Conservation (phyloP, 352 stramenopile genomes). For the Phytophthora nicotianae region DNA sequence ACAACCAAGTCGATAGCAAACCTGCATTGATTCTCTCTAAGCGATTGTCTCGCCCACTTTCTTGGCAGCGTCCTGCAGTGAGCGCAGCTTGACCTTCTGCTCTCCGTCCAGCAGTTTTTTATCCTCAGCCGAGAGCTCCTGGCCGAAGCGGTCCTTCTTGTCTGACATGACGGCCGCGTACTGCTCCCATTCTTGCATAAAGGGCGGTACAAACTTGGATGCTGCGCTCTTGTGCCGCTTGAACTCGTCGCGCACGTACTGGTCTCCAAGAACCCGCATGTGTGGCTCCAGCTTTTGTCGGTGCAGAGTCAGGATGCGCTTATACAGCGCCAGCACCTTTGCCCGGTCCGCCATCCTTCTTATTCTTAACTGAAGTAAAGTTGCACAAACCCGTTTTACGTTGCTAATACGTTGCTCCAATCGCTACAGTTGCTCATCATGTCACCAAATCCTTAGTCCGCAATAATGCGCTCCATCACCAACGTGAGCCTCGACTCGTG, state of each 20-base stretch:
- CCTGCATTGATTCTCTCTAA: constrained; percentile 19
- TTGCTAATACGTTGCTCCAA: constrained; percentile 10
- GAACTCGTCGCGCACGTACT: constrained; percentile 89
- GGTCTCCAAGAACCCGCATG: constrained; percentile 84
- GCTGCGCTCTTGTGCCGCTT: constrained; percentile 80
- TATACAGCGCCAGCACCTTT: constrained; percentile 75
- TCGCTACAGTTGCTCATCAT: background rate
- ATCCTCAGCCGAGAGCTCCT: constrained; percentile 67
- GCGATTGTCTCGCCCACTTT: constrained; percentile 68
- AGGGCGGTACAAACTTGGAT: constrained; percentile 77
- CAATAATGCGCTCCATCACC: constrained; percentile 50
- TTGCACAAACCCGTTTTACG: constrained; percentile 1
- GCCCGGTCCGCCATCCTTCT: constrained; percentile 37
- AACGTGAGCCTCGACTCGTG: constrained; percentile 80
- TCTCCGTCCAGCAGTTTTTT: constrained; percentile 64
- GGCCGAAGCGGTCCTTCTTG: constrained; percentile 68
- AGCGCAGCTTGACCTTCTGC: constrained; percentile 72
- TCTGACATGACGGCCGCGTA: constrained; percentile 61
- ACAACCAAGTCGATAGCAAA: background rate
- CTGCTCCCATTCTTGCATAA: constrained; percentile 79
- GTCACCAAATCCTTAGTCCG: background rate
- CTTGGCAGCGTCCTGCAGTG: constrained; percentile 73
- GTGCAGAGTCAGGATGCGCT: constrained; percentile 81
- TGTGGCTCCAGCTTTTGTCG: constrained; percentile 71
- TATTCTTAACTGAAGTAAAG: background rate